Evolutionary conservation across 73 alveolate genomes (phyloP).

Genomic region (Breviolum minutum): DNA sequence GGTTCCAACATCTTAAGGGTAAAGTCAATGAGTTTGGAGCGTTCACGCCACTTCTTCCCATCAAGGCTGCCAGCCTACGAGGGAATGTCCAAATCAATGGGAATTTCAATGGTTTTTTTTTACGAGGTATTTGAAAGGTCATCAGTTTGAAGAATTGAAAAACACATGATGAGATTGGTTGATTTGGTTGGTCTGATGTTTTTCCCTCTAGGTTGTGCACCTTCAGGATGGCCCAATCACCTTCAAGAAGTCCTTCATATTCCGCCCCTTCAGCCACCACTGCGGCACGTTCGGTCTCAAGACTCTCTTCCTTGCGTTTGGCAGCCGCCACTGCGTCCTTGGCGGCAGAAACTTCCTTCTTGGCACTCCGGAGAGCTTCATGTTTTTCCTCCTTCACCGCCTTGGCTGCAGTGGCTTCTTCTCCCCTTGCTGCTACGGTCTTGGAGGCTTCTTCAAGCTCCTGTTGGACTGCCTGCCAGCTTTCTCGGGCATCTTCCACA

Average conservation of each 20-base stretch:
- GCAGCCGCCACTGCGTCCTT: conserved; percentile 12
- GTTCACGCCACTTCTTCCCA: conserved; percentile 54
- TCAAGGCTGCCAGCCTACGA: conserved; percentile 15
- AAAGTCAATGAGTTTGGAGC: conserved; percentile 14
- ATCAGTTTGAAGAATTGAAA: background rate
- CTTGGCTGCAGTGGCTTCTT: background rate
- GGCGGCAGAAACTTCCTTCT: conserved; percentile 19
- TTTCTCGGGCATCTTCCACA: background rate
- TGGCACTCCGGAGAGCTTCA: background rate
- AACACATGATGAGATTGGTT: background rate
- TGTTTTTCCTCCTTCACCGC: background rate
- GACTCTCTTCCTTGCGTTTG: conserved; percentile 5
- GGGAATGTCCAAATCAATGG: background rate
- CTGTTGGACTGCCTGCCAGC: background rate
- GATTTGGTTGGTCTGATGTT: background rate
- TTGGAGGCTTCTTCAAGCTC: conserved; percentile 2
- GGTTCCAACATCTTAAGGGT: conserved; percentile 47
- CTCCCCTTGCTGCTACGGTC: background rate
- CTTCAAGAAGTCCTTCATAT: background rate
- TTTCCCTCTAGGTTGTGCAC: background rate
- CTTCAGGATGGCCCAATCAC: conserved; percentile 38
- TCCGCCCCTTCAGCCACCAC: conserved; percentile 32
- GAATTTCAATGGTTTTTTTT: background rate
- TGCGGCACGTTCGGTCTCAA: conserved; percentile 22
- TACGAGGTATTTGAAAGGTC: background rate